phyloP scores from a whole-genome alignment of 306 rosid species.

The Dalbergia cochinchinensis region DNA sequence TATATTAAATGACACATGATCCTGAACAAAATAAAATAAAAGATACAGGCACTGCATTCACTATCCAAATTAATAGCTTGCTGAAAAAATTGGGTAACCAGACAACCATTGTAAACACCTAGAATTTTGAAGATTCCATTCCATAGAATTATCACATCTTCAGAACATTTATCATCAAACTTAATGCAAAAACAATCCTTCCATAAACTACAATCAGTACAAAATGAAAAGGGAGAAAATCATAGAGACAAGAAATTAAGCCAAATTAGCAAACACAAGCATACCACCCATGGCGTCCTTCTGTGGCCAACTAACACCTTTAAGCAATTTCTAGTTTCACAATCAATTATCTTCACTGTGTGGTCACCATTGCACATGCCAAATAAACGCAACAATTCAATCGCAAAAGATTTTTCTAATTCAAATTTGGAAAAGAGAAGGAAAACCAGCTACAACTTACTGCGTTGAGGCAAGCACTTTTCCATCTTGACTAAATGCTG shows the following conservation, averaged over 20 bases:
- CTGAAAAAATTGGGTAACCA: no score
- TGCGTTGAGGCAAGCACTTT: constrained; percentile 95
- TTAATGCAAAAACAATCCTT: constrained; percentile 2
- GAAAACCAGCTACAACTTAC: constrained; percentile 58
- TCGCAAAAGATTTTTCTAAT: background rate
- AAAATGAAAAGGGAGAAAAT: constrained; percentile 7
- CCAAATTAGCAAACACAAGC: constrained; percentile 43
- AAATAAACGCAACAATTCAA: constrained; percentile 39
- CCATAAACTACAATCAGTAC: constrained; percentile 24
- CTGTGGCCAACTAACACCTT: constrained; percentile 92
- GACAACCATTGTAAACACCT: background rate
- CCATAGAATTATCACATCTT: constrained; percentile 13
- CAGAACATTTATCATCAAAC: constrained; percentile 18
- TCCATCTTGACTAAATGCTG: constrained; percentile 97
- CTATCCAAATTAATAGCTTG: no score
- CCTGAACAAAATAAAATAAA: no score
- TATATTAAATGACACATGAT: background rate
- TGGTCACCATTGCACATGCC: constrained; percentile 84
- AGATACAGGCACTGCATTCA: no score
- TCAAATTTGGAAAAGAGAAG: constrained; percentile 27
- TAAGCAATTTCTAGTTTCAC: constrained; percentile 88
- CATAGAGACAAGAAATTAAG: constrained; percentile 38
- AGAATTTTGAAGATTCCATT: background rate
- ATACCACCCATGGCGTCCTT: constrained; percentile 99
- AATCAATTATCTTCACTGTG: constrained; percentile 93